A percentile compares a stretch with the other conserved stretches of the same genome.
phyloP scores from a whole-genome alignment of 1,284 basidiomycete species.

The Naganishia albida region DNA sequence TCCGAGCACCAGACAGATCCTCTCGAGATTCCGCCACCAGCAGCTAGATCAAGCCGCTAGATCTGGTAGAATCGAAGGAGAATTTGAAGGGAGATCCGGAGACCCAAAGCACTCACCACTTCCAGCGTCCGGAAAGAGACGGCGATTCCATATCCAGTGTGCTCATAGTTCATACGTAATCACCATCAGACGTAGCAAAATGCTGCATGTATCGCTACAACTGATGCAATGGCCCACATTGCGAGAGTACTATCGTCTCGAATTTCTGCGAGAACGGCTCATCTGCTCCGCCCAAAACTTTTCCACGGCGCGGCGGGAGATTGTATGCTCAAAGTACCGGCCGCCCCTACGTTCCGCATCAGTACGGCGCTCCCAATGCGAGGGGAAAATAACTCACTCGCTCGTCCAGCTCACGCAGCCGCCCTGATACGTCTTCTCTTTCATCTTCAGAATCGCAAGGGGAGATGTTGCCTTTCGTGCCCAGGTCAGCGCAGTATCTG shows the following conservation, averaged over 20 bases:
- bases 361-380: not conserved
- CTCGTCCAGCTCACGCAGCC: constrained; percentile 39
- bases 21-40: too few relatives aligned
- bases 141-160: too few relatives aligned
- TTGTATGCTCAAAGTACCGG: constrained; percentile 31
- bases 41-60: too few relatives aligned
- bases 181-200: too few relatives aligned
- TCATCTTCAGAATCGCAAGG: constrained; percentile 35
- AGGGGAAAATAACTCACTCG: constrained; percentile 25
- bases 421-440: constrained; percentile 34
- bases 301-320: constrained; percentile 19
- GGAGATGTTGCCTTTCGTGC: constrained; percentile 20
- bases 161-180: not conserved
- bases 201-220: too few relatives aligned
- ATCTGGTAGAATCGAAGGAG: too few relatives aligned
- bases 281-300: constrained; percentile 21
- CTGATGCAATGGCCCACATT: too few relatives aligned
- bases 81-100: too few relatives aligned
- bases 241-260: not conserved
- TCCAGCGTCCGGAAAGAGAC: too few relatives aligned
- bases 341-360: constrained; percentile 22
- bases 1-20: too few relatives aligned
- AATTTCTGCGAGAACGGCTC: constrained; percentile 3
- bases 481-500: not conserved
- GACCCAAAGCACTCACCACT: too few relatives aligned